A percentile compares a stretch with the other conserved stretches of the same genome.
phyloP scores from a whole-genome alignment of 257 asterid species.

The Nicotiana noctiflora region DNA sequence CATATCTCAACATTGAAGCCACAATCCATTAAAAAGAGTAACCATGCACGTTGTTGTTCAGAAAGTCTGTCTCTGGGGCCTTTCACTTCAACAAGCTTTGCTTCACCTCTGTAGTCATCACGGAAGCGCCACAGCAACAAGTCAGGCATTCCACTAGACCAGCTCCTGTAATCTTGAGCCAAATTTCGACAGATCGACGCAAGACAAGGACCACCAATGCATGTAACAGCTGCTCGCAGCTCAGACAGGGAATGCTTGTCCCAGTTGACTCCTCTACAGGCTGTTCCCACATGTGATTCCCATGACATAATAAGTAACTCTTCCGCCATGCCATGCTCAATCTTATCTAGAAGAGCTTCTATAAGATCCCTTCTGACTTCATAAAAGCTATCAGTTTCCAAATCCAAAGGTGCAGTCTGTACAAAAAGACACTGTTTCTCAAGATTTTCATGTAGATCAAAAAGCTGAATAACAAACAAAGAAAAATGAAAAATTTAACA shows the following conservation, averaged over 20 bases:
- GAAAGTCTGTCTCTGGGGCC: constrained; percentile 91
- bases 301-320: constrained; percentile 72
- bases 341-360: constrained; percentile 57
- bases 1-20: constrained; percentile 82
- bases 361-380: constrained; percentile 50
- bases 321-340: constrained; percentile 69
- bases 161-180: constrained; percentile 89
- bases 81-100: constrained; percentile 94
- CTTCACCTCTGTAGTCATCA: constrained; percentile 68
- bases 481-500: background rate
- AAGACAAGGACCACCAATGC: constrained; percentile 75
- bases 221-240: constrained; percentile 71
- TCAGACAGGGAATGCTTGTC: constrained; percentile 60
- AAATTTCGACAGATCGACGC: constrained; percentile 69
- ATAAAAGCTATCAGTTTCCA: constrained; percentile 75
- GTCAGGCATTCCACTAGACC: constrained; percentile 99
- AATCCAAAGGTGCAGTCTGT: constrained; percentile 93
- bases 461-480: background rate
- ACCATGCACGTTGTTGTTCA: constrained; percentile 97
- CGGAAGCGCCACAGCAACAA: constrained; percentile 83
- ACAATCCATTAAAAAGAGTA: constrained; percentile 68
- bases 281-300: constrained; percentile 62
- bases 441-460: background rate
- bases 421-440: constrained; percentile 7
- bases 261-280: constrained; percentile 90